Evolutionary conservation across 2,329 filamentous ascomycete species (phyloP).

Genomic region (Onygenales sp.): DNA sequence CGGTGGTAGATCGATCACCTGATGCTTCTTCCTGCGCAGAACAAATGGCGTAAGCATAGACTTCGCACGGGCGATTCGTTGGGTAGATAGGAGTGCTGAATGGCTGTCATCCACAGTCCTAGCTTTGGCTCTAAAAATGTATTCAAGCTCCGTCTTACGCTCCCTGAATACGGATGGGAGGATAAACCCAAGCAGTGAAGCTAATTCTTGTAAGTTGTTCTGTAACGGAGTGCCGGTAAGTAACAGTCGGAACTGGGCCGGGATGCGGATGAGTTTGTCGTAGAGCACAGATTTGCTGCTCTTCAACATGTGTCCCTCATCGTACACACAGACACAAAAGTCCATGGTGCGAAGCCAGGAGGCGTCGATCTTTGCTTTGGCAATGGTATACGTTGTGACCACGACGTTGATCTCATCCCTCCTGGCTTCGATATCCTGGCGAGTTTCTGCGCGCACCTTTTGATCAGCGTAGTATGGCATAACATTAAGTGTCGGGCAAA

Average conservation of each 20-base stretch:
- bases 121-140: slow-evolving; percentile 86
- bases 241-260: slow-evolving; percentile 72
- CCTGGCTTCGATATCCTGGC: slow-evolving; percentile 55
- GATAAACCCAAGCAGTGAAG: slow-evolving; percentile 86
- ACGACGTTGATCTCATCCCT: slow-evolving; percentile 59
- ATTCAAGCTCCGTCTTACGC: slow-evolving; percentile 67
- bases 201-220: slow-evolving; percentile 90
- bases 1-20: slow-evolving; percentile 76
- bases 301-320: slow-evolving; percentile 90
- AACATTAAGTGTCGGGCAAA: slow-evolving; percentile 68
- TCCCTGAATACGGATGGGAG: slow-evolving; percentile 74
- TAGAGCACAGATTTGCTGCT: slow-evolving; percentile 79
- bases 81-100: slow-evolving; percentile 72
- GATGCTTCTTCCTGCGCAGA: slow-evolving; percentile 82
- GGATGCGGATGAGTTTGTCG: slow-evolving; percentile 65
- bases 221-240: slow-evolving; percentile 88
- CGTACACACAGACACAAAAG: slow-evolving; percentile 63
- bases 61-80: slow-evolving; percentile 76
- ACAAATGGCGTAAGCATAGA: slow-evolving; percentile 95
- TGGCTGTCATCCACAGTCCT: slow-evolving; percentile 65
- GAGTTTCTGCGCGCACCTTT: slow-evolving; percentile 57
- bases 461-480: slow-evolving; percentile 64
- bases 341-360: slow-evolving; percentile 52
- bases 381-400: slow-evolving; percentile 63
- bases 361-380: slow-evolving; percentile 51